Evolutionary conservation across 2,329 filamentous ascomycete species (phyloP), one percentile per base, ranked within the genome.

Genomic region (Dothistroma septosporum): DNA sequence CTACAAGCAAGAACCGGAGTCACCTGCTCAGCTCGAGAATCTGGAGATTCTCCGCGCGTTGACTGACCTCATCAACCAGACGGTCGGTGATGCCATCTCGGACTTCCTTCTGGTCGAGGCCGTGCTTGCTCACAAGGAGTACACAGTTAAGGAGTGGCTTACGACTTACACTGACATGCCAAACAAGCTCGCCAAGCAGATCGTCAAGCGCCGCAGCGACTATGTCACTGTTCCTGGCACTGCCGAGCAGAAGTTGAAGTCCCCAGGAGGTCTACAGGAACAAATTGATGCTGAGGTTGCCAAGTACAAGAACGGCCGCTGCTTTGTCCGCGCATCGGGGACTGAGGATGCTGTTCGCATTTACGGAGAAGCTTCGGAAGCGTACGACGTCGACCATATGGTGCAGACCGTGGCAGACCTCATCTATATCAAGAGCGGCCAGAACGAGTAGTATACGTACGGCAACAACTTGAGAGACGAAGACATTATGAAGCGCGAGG

Each of bases 261-360:
- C 87, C 59, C 94, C 94, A 0, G 78, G 82, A 9, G 91, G 91
- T 54, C 83, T 90, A 31, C 94, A 99, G 77, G 83, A 85, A 19
- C 86, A 91, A 74, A 97, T 99, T 68, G 92, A 97, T 76, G 85
- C 86, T 63, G 82, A 90, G 62, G 92, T 97, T 63, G 88, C 87
- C 72, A 96, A 96, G 76, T 97, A 96, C 78, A 90, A 90, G 71
- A 89, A 90, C 70, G 94, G 91, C 2, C 85, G 94, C 66, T 88
- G 90, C 54, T 99, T 99, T 76, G 94, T 92, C 8, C 87, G 94
- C 69, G 92, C 94, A 41, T 94, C 89, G 66, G 94, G 94, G 32
- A 99, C 94, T 0, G 94, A 99, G 76, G 95, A 99, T 75, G 93
- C 92, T 2, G 92, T 96, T 69, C 85, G 94, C 64, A 92, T 99